Evolutionary conservation across 1,139 yeast genomes (phyloP).

Genomic region (Nematodospora anomalae): DNA sequence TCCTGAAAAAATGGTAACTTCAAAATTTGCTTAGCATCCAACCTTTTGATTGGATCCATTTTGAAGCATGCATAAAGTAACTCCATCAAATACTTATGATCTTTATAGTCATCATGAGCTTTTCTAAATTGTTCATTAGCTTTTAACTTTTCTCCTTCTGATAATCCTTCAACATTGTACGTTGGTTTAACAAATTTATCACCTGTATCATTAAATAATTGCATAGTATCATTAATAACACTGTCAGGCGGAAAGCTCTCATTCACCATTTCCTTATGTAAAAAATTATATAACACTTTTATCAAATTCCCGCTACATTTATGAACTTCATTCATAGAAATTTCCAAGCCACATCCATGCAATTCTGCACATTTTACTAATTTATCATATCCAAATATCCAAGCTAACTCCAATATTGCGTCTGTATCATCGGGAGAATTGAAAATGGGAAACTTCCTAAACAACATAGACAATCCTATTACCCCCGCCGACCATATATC

Average conservation of each 20-base stretch:
- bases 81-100: constrained; percentile 50
- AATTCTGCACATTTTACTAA: constrained; percentile 75
- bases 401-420: constrained; percentile 80
- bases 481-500: constrained; percentile 96
- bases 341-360: constrained; percentile 88
- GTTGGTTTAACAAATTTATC: constrained; percentile 28
- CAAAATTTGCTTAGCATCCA: constrained; percentile 57
- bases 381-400: constrained; percentile 77
- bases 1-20: constrained; percentile 55
- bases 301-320: constrained; percentile 31
- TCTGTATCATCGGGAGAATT: constrained; percentile 91
- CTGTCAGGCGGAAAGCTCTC: constrained; percentile 42
- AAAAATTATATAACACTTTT: constrained; percentile 31
- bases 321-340: constrained; percentile 36
- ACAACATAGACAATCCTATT: constrained; percentile 68
- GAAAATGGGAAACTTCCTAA: constrained; percentile 81
- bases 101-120: constrained; percentile 32
- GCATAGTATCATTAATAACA: constrained; percentile 39
- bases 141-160: constrained; percentile 8
- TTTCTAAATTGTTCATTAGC: constrained; percentile 17
- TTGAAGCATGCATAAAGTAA: constrained; percentile 54
- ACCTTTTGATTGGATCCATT: constrained; percentile 56
- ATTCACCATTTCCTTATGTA: constrained; percentile 32
- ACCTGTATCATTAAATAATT: constrained; percentile 28
- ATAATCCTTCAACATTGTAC: constrained; percentile 6